Conservation (phyloP, 352 stramenopile species). For the Globisporangium barbulae region DNA sequence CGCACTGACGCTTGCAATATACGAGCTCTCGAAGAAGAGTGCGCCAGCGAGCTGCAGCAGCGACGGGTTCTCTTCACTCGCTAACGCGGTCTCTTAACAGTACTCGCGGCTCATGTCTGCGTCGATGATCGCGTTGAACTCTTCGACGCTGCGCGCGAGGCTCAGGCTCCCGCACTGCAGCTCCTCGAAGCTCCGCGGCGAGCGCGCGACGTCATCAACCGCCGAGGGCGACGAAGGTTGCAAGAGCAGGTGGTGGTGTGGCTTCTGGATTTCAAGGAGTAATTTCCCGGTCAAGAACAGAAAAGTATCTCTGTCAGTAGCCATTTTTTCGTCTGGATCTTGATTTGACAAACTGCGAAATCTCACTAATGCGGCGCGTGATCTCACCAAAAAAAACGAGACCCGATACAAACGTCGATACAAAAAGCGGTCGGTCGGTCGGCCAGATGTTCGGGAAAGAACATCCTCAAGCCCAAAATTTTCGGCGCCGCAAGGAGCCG, state of each 20-base stretch:
- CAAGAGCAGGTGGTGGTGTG: background rate
- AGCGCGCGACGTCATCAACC: background rate
- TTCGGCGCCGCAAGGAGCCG: too few relatives aligned
- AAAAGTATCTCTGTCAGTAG: too few relatives aligned
- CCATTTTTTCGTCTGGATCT: too few relatives aligned
- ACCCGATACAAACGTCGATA: too few relatives aligned
- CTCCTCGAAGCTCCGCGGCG: slow-evolving; percentile 8
- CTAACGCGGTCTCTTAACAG: background rate
- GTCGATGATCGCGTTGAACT: slow-evolving; percentile 23
- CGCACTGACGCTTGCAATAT: background rate
- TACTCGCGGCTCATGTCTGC: slow-evolving; percentile 7
- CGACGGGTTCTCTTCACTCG: background rate
- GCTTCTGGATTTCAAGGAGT: too few relatives aligned
- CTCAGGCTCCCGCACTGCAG: slow-evolving; percentile 6
- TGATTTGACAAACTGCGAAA: too few relatives aligned
- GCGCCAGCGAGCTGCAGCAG: slow-evolving; percentile 2
- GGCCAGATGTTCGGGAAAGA: too few relatives aligned
- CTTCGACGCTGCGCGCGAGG: slow-evolving; percentile 16
- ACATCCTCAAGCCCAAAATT: too few relatives aligned
- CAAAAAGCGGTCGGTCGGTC: too few relatives aligned
- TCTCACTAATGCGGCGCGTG: too few relatives aligned
- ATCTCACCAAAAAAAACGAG: too few relatives aligned
- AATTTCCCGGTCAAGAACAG: too few relatives aligned
- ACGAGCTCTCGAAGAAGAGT: slow-evolving; percentile 1
- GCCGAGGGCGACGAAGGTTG: background rate